Evolutionary conservation across 1,284 basidiomycete species (phyloP).

Genomic region (Cryptococcus depauperatus): DNA sequence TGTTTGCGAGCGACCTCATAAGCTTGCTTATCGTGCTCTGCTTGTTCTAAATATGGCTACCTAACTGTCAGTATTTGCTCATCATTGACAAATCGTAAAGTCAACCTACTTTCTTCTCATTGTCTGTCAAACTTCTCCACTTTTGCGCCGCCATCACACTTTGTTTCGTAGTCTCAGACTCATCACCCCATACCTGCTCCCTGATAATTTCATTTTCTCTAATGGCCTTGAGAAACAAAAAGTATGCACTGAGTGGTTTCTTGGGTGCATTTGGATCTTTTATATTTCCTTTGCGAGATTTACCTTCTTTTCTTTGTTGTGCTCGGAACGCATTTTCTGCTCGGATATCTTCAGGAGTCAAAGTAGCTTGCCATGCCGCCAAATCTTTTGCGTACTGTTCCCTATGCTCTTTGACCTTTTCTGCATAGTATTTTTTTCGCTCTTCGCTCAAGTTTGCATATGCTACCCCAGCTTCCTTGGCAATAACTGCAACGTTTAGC

Average conservation of each 20-base stretch:
- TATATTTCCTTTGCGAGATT: slow-evolving; percentile 86
- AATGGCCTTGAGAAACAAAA: slow-evolving; percentile 87
- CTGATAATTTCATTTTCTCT: slow-evolving; percentile 61
- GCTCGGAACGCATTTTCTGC: slow-evolving; percentile 85
- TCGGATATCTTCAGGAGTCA: slow-evolving; percentile 91
- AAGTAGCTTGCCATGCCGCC: slow-evolving; percentile 72
- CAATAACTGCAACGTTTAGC: slow-evolving; percentile 90
- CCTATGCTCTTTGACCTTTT: slow-evolving; percentile 72
- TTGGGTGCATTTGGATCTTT: slow-evolving; percentile 95
- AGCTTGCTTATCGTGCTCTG: slow-evolving; percentile 84
- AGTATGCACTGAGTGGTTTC: slow-evolving; percentile 90
- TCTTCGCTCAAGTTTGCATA: slow-evolving; percentile 70
- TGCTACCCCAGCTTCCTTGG: slow-evolving; percentile 86
- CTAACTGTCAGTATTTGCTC: background rate
- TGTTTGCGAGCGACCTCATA: slow-evolving; percentile 56
- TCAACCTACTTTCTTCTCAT: slow-evolving; percentile 69
- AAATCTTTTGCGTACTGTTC: slow-evolving; percentile 71
- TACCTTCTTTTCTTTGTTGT: slow-evolving; percentile 85
- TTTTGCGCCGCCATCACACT: slow-evolving; percentile 85
- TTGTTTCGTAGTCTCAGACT: slow-evolving; percentile 89
- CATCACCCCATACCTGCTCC: slow-evolving; percentile 76
- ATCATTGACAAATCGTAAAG: background rate
- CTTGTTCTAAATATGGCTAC: slow-evolving; percentile 80
- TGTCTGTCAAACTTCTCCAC: slow-evolving; percentile 85
- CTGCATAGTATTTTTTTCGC: slow-evolving; percentile 79